Evolutionary conservation across 805 yeast genomes (phyloP), one percentile per base, ranked within the genome.

Genomic region (Metschnikowia aberdeeniae): DNA sequence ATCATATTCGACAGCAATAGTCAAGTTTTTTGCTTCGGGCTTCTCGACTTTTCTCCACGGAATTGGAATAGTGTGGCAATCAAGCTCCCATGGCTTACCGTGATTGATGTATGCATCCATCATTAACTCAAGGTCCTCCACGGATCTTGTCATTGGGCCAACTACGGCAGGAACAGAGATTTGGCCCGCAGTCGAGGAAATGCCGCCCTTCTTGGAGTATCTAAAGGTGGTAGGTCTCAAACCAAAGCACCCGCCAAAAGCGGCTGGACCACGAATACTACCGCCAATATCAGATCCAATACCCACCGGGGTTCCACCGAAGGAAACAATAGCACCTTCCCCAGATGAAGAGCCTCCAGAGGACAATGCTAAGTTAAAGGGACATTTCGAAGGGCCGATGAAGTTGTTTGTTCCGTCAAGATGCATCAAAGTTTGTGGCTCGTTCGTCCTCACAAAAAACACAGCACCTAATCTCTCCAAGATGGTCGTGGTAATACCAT

Each of bases 331-430:
- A 0, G 85, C 80, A 51, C 87, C 86, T 60, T 82, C 89, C 49
- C 89, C 89, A 33, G 85, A 83, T 3, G 86, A 79, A 1, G 85
- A 79, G n/a, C 89, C 89, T 51, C 89, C 88, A 2, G 84, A 73
- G 14, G 84, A 76, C 47, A 81, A 67, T 22, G 72, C 63, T 32
- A 81, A 67, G 53, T 83, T 82, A 62, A 68, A 64, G 1, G 86
- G 78, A 57, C 82, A 82, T 57, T 76, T 68, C 5, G 85, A 71
- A 51, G 79, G 68, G 5, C 86, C 87, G 36, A 69, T 73, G 56
- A 82, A 70, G 63, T 78, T 78, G 61, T 81, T 81, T 56, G 70
- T 66, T 20, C 86, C 76, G 59, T 81, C 84, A 57, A 80, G 64
- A 54, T 82, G 87, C 89, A 83, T 83, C 59, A 83, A 65, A 3